Conservation (phyloP, 2,329 filamentous ascomycete species). For the Neonectria punicea region DNA sequence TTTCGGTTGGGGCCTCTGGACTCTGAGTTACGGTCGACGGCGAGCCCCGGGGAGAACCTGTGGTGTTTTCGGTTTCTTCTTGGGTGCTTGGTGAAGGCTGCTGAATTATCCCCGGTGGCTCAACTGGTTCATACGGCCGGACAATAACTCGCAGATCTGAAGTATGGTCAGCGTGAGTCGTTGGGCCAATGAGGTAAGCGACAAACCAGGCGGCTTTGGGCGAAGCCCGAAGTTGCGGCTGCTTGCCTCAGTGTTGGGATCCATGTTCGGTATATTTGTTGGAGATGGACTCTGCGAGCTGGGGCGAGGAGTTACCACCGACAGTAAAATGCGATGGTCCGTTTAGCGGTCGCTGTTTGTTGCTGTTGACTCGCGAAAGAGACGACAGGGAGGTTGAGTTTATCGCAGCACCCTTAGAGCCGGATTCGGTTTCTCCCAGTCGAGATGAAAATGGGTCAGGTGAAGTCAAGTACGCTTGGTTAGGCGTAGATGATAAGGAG, state of each 20-base stretch:
- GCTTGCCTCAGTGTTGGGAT: not conserved
- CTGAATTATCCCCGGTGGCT: not conserved
- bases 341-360: not conserved
- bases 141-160: constrained; percentile 6
- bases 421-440: not conserved
- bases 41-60: not conserved
- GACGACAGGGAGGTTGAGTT: not conserved
- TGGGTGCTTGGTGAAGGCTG: constrained; percentile 1
- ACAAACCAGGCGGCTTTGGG: constrained; percentile 11
- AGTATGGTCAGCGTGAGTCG: not conserved
- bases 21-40: not conserved
- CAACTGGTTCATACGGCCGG: constrained; percentile 6
- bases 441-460: not conserved
- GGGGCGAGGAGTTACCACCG: not conserved
- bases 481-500: not conserved
- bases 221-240: constrained; percentile 13
- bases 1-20: not conserved
- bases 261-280: not conserved
- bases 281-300: not conserved
- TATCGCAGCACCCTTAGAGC: not conserved
- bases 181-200: too few relatives aligned
- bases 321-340: not conserved
- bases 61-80: not conserved
- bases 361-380: not conserved
- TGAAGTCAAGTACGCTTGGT: not conserved